Base-by-base conservation (phyloP, 1,284 basidiomycete genomes). In the Waitea zeae region DNA sequence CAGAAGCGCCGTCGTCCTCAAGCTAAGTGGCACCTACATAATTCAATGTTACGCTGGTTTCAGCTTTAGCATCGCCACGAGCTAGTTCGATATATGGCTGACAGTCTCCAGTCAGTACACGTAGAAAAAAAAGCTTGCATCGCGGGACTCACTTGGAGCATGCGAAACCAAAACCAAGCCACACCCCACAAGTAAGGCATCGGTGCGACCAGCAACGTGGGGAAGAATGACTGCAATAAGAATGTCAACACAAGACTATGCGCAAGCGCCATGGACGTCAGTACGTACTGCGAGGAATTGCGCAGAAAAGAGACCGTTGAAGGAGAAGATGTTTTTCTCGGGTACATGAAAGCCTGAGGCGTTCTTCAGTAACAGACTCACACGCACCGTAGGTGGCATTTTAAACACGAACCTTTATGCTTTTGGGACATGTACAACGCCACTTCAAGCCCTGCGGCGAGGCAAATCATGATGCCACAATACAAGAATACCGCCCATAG, bases 301-400 rank as follows among this genome's bases (percentile, higher is more conserved):
- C 24, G 24, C n/a, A n/a, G n/a, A n/a, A n/a, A n/a, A n/a, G n/a
- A n/a, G 24, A 36, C 41, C 43, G 31, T 60, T 57, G 30, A 65
- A 51, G 13, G 52, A 47, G 37, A 75, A 58, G 1, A 62, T 52
- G 38, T 70, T 75, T 33, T 53, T 51, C 19, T 49, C 30, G 2
- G 67, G 63, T 12, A 75, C 68, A 29, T 39, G 20, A 41, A 70
- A 76, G 13, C 72, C 74, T 74, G 35, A n/a, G n/a, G n/a, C n/a
- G n/a, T n/a, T n/a, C n/a, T n/a, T 12, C 11, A 19, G 24, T 14
- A 18, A 36, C 19, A 3, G 35, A 24, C 12, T 22, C 39, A 13
- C 12, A 36, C 20, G 38, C 31, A 28, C 30, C 17, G 13, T 15
- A 22, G 34, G 24, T 13, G 12, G 35, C 17, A 29, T 17, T 30